Evolutionary conservation across 2,329 filamentous ascomycete genomes (phyloP).

Genomic region (Cercospora nicotianae): DNA sequence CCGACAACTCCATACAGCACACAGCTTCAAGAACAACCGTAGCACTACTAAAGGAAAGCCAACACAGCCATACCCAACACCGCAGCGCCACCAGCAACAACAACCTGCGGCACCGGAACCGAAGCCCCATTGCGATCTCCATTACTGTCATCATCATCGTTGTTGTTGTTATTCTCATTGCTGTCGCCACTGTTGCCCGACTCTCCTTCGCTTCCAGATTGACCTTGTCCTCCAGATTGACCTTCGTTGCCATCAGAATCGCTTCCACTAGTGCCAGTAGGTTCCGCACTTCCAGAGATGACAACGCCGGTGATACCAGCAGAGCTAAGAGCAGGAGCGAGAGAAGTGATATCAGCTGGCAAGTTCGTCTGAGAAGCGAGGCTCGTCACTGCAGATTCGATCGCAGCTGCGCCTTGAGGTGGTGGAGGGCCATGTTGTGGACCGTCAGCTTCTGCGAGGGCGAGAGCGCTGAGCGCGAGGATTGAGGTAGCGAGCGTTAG

Average conservation of each 20-base stretch:
- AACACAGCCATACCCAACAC: constrained; percentile 13
- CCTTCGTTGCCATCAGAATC: neutral
- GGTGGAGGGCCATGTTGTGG: neutral
- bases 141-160: neutral
- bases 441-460: neutral
- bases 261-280: constrained; percentile 1
- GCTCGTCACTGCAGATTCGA: constrained; percentile 15
- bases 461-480: constrained; percentile 1
- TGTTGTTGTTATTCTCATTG: neutral
- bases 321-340: constrained; percentile 17
- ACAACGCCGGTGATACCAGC: constrained; percentile 16
- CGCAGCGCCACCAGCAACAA: constrained; percentile 14
- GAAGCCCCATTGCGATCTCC: neutral
- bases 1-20: neutral
- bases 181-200: neutral
- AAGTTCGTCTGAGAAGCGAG: constrained; percentile 6
- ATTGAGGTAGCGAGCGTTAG: neutral
- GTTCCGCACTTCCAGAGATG: constrained; percentile 2
- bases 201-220: neutral
- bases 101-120: constrained; percentile 8
- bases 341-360: constrained; percentile 2
- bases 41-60: constrained; percentile 2
- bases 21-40: neutral
- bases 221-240: neutral
- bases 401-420: constrained; percentile 9